Percentiles rank a stretch among this genome's conserved stretches.
phyloP scores from a whole-genome alignment of 495 filamentous ascomycete genomes.

The Cercophora samala region DNA sequence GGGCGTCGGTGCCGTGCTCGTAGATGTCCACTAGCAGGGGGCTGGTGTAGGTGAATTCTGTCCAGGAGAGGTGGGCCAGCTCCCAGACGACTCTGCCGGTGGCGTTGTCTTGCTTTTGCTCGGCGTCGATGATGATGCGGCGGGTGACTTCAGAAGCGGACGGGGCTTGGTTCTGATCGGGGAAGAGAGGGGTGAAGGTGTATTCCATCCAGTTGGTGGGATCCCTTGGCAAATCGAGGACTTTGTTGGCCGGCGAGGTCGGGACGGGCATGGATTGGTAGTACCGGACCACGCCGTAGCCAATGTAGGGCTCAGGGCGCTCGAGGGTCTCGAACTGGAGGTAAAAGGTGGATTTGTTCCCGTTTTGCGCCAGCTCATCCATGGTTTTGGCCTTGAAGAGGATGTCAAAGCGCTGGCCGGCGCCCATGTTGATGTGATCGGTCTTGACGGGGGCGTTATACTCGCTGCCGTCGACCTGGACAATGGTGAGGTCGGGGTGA shows the following conservation, averaged over 20 bases:
- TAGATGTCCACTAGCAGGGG: conserved; percentile 60
- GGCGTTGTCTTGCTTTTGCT: conserved; percentile 26
- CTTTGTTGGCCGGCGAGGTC: conserved; percentile 24
- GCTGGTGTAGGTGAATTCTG: conserved; percentile 34
- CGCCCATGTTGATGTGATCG: conserved; percentile 50
- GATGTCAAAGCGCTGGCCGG: conserved; percentile 56
- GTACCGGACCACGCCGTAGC: conserved; percentile 55
- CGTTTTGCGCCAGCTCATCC: conserved; percentile 41
- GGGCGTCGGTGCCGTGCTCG: conserved; percentile 36
- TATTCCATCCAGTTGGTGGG: conserved; percentile 53
- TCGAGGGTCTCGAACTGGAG: conserved; percentile 54
- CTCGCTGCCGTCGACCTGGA: conserved; percentile 54
- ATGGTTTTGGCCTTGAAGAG: conserved; percentile 46
- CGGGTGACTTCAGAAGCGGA: conserved; percentile 52
- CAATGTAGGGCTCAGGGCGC: conserved; percentile 42
- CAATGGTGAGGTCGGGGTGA: conserved; percentile 48
- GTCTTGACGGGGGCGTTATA: conserved; percentile 51
- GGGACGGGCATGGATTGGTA: conserved; percentile 18
- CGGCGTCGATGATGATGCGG: conserved; percentile 43
- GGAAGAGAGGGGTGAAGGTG: conserved; percentile 43
- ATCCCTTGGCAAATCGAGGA: conserved; percentile 41
- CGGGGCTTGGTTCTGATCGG: conserved; percentile 40
- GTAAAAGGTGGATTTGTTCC: conserved; percentile 47
- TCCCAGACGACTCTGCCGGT: conserved; percentile 26
- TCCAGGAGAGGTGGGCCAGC: conserved; percentile 44